These are phyloP conservation scores for Chloranthus sessilifolius DNA, from an alignment of 164 flowering plant genomes.

Conservation along the genomic window DNA sequence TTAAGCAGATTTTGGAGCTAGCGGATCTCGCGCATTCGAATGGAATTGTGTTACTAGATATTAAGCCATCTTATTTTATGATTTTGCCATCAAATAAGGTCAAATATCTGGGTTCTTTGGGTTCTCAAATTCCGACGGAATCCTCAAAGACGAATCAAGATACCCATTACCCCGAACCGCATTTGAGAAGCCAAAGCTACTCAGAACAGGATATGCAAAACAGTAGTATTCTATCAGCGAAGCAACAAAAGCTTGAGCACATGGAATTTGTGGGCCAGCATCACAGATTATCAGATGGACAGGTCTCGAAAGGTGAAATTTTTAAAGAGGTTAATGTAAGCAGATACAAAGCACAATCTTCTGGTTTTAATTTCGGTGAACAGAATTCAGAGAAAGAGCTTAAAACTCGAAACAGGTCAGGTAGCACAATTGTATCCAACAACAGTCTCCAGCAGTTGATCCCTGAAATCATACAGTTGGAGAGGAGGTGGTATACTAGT, in stretches of 20 bases:
- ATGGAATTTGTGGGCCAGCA: conserved; percentile 18
- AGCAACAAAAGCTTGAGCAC: conserved; percentile 45
- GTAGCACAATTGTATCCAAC: conserved; percentile 15
- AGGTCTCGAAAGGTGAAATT: conserved; percentile 22
- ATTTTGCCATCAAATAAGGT: conserved; percentile 51
- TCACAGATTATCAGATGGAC: conserved; percentile 27
- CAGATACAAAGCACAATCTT: conserved; percentile 5
- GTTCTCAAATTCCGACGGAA: conserved; percentile 18
- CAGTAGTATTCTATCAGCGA: conserved; percentile 18
- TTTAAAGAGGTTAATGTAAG: conserved; percentile 12
- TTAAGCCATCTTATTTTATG: conserved; percentile 70
- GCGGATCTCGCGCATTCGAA: conserved; percentile 60
- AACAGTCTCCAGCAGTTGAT: conserved; percentile 18
- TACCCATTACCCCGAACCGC: conserved; percentile 12
- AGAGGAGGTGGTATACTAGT: conserved; percentile 82
- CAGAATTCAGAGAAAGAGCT: conserved; percentile 10
- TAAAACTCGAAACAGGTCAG: conserved; percentile 16
- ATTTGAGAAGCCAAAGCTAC: conserved; percentile 32
- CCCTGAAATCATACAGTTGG: conserved; percentile 29
- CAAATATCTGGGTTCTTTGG: conserved; percentile 44
- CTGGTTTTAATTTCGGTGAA: no score
- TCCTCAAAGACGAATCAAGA: conserved; percentile 21
- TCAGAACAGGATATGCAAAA: conserved; percentile 21
- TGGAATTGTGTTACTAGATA: conserved; percentile 49
- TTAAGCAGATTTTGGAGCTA: conserved; percentile 61